Base-by-base conservation (phyloP, 345 rosid species). In the Linum trigynum region DNA sequence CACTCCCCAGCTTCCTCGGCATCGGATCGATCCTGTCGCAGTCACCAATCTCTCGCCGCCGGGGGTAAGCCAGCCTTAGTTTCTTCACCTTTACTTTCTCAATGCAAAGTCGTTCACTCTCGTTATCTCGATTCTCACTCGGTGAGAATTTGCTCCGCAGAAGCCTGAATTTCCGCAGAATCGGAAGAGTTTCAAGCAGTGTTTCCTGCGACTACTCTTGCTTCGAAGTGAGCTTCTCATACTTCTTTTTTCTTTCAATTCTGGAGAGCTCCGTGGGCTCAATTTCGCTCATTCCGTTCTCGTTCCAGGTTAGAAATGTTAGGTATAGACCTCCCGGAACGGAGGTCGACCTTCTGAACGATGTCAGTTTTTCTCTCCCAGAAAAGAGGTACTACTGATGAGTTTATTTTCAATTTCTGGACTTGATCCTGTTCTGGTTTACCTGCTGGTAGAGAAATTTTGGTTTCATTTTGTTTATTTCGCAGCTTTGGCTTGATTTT, bases 401-500 rank as follows among this genome's bases (percentile, higher is more conserved):
- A 10, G 0, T 15, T 12, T 12, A 8, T 62, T 39, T 16, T 37
- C 23, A 5, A 3, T 0, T 38, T 39, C 32, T 62, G 11, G 41
- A n/a, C 40, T 39, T 35, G 17, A 32, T 17, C 38, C 58, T 39
- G 17, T 68, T 56, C 66, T 63, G 15, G 23, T 48, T 37, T 39
- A 40, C 38, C 7, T 11, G 14, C 17, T 39, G 57, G 43, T 35
- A 45, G 65, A 40, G 69, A 57, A 41, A 72, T 11, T 66, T 23
- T 51, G 3, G 32, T 23, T 23, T 1, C 32, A 23, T 23, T 59
- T 64, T 41, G 43, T 66, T 17, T 64, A 72, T 61, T 7, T 57
- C 79, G 73, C 83, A 88, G 98, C 75, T 86, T 92, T 79, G 98
- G 98, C 65, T 83, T 92, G 81, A 79, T 92, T 68, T 92, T 86